Percentiles rank a stretch among this genome's conserved stretches.
phyloP scores from a whole-genome alignment of 2,329 filamentous ascomycete species.

The Zymoseptoria crescenta region DNA sequence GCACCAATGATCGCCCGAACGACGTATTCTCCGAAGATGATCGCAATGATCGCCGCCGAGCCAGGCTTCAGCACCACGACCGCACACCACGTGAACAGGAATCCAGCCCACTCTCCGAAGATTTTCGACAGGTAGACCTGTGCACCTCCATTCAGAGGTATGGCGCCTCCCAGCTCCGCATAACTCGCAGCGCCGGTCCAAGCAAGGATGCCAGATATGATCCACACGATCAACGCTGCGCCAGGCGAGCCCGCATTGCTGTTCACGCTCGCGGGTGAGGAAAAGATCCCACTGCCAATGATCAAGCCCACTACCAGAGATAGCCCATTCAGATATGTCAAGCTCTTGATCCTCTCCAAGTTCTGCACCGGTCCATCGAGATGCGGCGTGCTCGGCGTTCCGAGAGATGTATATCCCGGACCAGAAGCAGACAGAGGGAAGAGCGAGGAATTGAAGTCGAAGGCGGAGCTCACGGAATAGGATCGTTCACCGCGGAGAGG shows the following conservation, averaged over 20 bases:
- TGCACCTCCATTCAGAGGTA: conserved; percentile 87
- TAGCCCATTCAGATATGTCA: conserved; percentile 90
- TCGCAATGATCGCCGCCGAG: conserved; percentile 85
- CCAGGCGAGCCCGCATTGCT: conserved; percentile 84
- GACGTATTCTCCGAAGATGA: conserved; percentile 98
- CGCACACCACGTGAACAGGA: conserved; percentile 93
- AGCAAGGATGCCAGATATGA: conserved; percentile 79
- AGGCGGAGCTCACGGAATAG: conserved; percentile 86
- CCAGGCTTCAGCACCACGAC: conserved; percentile 92
- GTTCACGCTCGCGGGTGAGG: conserved; percentile 87
- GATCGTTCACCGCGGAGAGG: conserved; percentile 34
- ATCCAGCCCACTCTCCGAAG: conserved; percentile 85
- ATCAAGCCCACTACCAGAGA: conserved; percentile 87
- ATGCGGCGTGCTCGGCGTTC: conserved; percentile 56
- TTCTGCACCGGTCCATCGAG: conserved; percentile 42
- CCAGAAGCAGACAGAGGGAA: conserved; percentile 81
- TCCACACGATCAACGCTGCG: conserved; percentile 84
- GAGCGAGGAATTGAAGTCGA: conserved; percentile 88
- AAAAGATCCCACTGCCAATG: conserved; percentile 95
- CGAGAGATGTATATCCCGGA: conserved; percentile 73
- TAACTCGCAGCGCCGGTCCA: conserved; percentile 96
- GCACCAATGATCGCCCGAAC: conserved; percentile 78
- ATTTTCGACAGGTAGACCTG: conserved; percentile 95
- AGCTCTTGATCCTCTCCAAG: conserved; percentile 87
- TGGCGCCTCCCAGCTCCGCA: conserved; percentile 89